Evolutionary conservation across 176 grass and related monocot species (phyloP).

Genomic region (Saccharum spontaneum): DNA sequence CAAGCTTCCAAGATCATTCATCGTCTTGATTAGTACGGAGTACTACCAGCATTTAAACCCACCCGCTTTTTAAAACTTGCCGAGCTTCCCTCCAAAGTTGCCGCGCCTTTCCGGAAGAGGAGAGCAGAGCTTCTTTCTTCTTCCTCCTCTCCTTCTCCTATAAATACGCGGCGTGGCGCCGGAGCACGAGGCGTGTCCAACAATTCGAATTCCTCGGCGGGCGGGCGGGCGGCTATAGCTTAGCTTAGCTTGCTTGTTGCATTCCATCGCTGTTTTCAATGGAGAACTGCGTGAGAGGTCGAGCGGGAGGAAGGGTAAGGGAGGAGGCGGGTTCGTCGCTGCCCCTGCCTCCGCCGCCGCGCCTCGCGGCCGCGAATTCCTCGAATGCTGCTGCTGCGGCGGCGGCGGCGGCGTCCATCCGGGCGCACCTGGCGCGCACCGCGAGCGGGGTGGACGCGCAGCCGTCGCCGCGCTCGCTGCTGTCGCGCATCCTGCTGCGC

Average conservation of each 20-base stretch:
- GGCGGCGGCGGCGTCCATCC: constrained; percentile 36
- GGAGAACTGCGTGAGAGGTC: constrained; percentile 21
- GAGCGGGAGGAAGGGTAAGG: not conserved
- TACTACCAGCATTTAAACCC: not conserved
- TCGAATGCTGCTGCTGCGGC: not conserved
- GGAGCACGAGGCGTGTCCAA: not conserved
- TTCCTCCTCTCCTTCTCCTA: constrained; percentile 3
- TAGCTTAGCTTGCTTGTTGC: not conserved
- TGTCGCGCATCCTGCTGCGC: constrained; percentile 53
- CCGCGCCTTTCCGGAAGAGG: not conserved
- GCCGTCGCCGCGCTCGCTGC: constrained; percentile 53
- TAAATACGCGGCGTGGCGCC: constrained; percentile 21
- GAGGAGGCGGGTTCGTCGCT: not conserved
- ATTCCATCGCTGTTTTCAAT: not conserved
- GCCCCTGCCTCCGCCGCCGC: constrained; percentile 47
- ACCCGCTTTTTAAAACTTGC: constrained; percentile 13
- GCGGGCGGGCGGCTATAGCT: not conserved
- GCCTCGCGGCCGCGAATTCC: not conserved
- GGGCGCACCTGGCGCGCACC: constrained; percentile 18
- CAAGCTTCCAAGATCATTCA: constrained; percentile 30
- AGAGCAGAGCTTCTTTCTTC: not conserved
- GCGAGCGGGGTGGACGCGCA: constrained; percentile 29
- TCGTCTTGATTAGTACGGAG: not conserved
- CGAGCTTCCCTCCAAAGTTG: constrained; percentile 2
- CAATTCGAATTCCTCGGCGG: constrained; percentile 32